Percentiles rank a stretch among this genome's conserved stretches.
These are phyloP conservation scores for Penicillium sp. DNA, from an alignment of 2,329 filamentous ascomycete species.

Conservation along the genomic window DNA sequence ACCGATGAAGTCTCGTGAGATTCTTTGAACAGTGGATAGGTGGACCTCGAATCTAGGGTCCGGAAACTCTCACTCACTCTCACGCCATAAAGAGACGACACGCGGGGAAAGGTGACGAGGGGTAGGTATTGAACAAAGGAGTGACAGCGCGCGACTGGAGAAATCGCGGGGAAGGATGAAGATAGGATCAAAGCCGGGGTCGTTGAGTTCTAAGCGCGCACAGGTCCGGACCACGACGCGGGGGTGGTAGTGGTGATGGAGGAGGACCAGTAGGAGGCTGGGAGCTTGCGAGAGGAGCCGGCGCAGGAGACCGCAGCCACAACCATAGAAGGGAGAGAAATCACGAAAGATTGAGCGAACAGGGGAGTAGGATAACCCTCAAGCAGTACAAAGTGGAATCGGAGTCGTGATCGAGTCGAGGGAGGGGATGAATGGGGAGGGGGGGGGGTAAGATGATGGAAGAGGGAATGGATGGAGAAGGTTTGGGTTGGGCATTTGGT, in stretches of 20 bases:
- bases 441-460: conserved; percentile 17
- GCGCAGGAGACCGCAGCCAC: conserved; percentile 11
- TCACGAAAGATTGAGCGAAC: background rate
- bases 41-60: conserved; percentile 5
- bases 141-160: conserved; percentile 1
- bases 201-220: conserved; percentile 19
- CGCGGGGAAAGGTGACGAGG: conserved; percentile 8
- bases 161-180: conserved; percentile 3
- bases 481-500: conserved; percentile 36
- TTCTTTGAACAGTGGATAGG: conserved; percentile 2
- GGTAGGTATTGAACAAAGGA: background rate
- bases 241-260: conserved; percentile 7
- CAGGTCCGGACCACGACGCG: conserved; percentile 19
- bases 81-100: conserved; percentile 27
- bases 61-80: conserved; percentile 22
- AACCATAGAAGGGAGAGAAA: conserved; percentile 1
- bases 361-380: conserved; percentile 35
- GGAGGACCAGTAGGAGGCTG: conserved; percentile 7
- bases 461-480: conserved; percentile 30
- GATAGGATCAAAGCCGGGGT: conserved; percentile 2
- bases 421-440: conserved; percentile 24
- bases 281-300: conserved; percentile 18
- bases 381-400: conserved; percentile 23
- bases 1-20: background rate
- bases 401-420: background rate